phyloP scores from a whole-genome alignment of 139 green algal genomes.

The Chlamydomonas applanata region DNA sequence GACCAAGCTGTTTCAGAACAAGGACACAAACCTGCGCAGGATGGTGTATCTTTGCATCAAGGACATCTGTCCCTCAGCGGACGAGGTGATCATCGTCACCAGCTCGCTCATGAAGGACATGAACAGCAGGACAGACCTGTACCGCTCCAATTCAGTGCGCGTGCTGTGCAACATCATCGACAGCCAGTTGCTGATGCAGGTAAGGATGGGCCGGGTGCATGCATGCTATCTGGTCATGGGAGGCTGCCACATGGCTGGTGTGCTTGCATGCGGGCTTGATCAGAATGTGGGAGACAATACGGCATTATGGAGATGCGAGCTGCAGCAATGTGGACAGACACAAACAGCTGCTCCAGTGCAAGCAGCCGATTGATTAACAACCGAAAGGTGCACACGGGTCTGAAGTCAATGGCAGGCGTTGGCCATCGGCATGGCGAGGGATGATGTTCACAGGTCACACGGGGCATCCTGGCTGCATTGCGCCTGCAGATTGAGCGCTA shows the following conservation, averaged over 20 bases:
- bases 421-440: slow-evolving; percentile 12
- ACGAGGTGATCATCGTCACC: slow-evolving; percentile 99
- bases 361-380: too few species aligned
- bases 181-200: slow-evolving; percentile 77
- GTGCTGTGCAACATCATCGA: slow-evolving; percentile 97
- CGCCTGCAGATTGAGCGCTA: slow-evolving; percentile 75
- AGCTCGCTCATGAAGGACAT: slow-evolving; percentile 99
- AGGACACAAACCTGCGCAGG: slow-evolving; percentile 89
- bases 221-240: background rate
- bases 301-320: too few species aligned
- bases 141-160: slow-evolving; percentile 93
- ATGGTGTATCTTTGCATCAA: slow-evolving; percentile 99
- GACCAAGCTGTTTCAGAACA: slow-evolving; percentile 98
- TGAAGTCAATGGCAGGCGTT: too few species aligned
- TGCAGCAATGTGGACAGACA: too few species aligned
- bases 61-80: slow-evolving; percentile 90
- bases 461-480: too few species aligned
- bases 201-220: slow-evolving; percentile 2
- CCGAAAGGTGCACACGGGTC: too few species aligned
- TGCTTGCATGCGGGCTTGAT: too few species aligned
- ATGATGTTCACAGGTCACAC: too few species aligned
- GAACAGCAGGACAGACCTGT: slow-evolving; percentile 94
- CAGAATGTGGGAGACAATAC: too few species aligned
- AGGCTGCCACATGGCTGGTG: too few species aligned
- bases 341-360: too few species aligned